Percentiles rank a stretch among this genome's conserved stretches.
Conservation (phyloP, 371 early-diverging fungal species). For the Homolaphlyctis polyrhiza region DNA sequence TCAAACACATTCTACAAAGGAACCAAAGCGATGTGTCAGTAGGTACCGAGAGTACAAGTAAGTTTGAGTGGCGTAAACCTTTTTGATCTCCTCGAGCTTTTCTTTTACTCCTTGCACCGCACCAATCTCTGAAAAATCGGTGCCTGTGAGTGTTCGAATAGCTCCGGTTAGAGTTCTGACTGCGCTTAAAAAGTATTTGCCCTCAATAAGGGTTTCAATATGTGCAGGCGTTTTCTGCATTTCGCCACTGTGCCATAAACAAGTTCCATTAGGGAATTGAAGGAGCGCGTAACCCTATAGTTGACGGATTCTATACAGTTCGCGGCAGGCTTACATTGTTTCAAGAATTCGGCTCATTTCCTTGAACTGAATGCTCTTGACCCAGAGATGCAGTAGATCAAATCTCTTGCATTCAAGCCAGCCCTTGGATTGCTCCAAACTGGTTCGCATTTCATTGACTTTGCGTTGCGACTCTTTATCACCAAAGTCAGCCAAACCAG, state of each 20-base stretch:
- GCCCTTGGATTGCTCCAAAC: slow-evolving; percentile 63
- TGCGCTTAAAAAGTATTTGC: slow-evolving; percentile 78
- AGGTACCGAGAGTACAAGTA: too few relatives aligned
- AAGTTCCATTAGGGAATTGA: not conserved
- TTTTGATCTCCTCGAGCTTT: slow-evolving; percentile 50
- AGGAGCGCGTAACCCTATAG: too few relatives aligned
- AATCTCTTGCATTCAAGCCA: slow-evolving; percentile 64
- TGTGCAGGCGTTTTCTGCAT: slow-evolving; percentile 73
- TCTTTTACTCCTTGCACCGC: slow-evolving; percentile 74
- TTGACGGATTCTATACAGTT: not conserved
- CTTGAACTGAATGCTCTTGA: slow-evolving; percentile 75
- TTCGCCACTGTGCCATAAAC: slow-evolving; percentile 59
- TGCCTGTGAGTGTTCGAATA: slow-evolving; percentile 59
- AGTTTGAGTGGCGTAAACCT: slow-evolving; percentile 15
- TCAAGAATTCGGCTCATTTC: slow-evolving; percentile 76
- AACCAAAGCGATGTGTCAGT: too few relatives aligned
- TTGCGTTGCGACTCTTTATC: slow-evolving; percentile 44
- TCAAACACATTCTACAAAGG: slow-evolving; percentile 69
- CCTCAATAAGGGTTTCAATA: slow-evolving; percentile 63
- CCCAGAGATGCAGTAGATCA: slow-evolving; percentile 72
- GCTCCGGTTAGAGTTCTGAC: slow-evolving; percentile 66
- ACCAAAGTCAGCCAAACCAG: not conserved
- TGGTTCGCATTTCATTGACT: slow-evolving; percentile 61
- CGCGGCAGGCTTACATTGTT: slow-evolving; percentile 51
- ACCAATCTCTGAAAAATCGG: slow-evolving; percentile 77